Conservation (phyloP, 208 protist species). For the Leishmania guyanensis region DNA sequence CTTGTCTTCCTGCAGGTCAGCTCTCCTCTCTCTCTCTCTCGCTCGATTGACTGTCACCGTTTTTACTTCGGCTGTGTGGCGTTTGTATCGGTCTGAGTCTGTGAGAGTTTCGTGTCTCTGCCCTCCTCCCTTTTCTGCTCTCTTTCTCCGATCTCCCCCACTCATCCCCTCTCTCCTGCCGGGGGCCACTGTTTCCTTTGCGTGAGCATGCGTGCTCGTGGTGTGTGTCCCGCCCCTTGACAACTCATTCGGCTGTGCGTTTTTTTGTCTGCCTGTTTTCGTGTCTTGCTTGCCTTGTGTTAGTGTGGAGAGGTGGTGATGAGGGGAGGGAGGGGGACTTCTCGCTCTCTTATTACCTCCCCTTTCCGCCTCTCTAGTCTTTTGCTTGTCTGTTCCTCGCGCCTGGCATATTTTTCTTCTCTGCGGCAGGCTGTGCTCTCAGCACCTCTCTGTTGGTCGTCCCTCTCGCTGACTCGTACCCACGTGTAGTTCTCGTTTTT, state of each 20-base stretch:
- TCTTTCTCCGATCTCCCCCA: neutral
- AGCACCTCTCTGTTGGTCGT: neutral
- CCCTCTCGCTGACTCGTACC: neutral
- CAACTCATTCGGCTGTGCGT: too few relatives aligned
- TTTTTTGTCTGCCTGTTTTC: neutral
- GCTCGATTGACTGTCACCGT: neutral
- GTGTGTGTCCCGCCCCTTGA: neutral
- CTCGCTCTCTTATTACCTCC: too few relatives aligned
- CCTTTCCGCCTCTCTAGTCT: neutral
- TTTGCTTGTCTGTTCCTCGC: too few relatives aligned
- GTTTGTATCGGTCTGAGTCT: neutral
- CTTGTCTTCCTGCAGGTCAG: neutral
- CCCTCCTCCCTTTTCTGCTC: too few relatives aligned
- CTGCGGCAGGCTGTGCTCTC: neutral
- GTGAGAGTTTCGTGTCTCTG: neutral
- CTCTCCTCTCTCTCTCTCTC: slow-evolving; percentile 1
- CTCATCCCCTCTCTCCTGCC: neutral
- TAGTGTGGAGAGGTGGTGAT: too few relatives aligned
- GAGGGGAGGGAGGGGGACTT: too few relatives aligned
- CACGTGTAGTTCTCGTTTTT: neutral
- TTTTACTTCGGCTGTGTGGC: neutral
- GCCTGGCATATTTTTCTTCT: neutral
- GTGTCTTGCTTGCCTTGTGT: too few relatives aligned
- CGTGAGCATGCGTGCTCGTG: neutral
- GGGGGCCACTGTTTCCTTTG: neutral